A percentile compares a stretch with the other conserved stretches of the same genome.
Evolutionary conservation across 306 rosid species (phyloP).

Genomic region (Vigna reflexopilosa): DNA sequence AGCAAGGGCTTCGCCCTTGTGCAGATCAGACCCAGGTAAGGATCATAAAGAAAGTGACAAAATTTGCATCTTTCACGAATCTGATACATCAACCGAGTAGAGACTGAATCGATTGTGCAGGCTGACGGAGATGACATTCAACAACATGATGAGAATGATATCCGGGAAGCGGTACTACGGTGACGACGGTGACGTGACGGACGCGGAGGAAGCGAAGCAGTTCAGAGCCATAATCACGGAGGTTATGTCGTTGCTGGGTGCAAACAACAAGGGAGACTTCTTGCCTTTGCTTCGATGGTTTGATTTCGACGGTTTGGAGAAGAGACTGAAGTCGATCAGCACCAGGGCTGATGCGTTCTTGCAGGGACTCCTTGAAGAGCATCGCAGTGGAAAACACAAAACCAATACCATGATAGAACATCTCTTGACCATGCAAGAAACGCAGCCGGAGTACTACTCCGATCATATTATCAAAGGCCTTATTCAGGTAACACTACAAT

Average conservation of each 20-base stretch:
- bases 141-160: slow-evolving; percentile 52
- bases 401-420: slow-evolving; percentile 51
- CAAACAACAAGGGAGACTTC: slow-evolving; percentile 47
- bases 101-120: background rate
- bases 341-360: slow-evolving; percentile 42
- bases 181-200: background rate
- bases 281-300: slow-evolving; percentile 52
- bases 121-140: slow-evolving; percentile 49
- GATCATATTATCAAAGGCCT: slow-evolving; percentile 58
- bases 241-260: slow-evolving; percentile 2
- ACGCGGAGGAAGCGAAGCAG: slow-evolving; percentile 41
- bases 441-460: slow-evolving; percentile 35
- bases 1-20: slow-evolving; percentile 40
- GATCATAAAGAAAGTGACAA: too few species aligned
- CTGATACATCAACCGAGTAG: too few species aligned
- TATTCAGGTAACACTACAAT: slow-evolving; percentile 37
- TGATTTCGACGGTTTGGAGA: slow-evolving; percentile 34
- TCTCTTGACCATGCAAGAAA: slow-evolving; percentile 48
- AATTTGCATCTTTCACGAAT: too few species aligned
- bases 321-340: slow-evolving; percentile 28
- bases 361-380: slow-evolving; percentile 55
- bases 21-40: slow-evolving; percentile 30
- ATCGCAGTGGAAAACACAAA: slow-evolving; percentile 35
- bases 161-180: slow-evolving; percentile 47
- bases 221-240: slow-evolving; percentile 42